Evolutionary conservation across 192 early-diverging fungal genomes (phyloP).

Genomic region (Mortierella hygrophila): DNA sequence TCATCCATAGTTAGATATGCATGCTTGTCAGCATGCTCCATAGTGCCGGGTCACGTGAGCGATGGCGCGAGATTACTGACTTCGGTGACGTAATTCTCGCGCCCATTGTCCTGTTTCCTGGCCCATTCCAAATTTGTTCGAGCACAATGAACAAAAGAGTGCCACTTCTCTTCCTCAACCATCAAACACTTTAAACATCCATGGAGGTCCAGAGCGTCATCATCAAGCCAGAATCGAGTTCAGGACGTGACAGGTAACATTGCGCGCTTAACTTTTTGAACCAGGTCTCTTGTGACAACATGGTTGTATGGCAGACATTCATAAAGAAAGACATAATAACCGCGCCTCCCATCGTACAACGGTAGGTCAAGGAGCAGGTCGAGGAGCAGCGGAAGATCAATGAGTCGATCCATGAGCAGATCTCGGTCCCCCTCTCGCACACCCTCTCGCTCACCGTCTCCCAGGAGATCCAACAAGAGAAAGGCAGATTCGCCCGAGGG

Average conservation of each 20-base stretch:
- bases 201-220: conserved; percentile 39
- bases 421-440: conserved; percentile 37
- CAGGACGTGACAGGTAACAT: conserved; percentile 9
- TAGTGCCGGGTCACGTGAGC: too few species aligned
- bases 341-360: conserved; percentile 14
- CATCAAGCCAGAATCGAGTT: conserved; percentile 5
- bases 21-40: too few species aligned
- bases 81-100: too few species aligned
- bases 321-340: conserved; percentile 2
- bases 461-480: conserved; percentile 27
- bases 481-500: conserved; percentile 27
- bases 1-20: too few species aligned
- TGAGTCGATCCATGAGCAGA: conserved; percentile 17
- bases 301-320: neutral
- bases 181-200: conserved; percentile 1
- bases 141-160: neutral
- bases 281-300: neutral
- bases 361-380: conserved; percentile 39
- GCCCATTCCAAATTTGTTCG: too few species aligned
- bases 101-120: too few species aligned
- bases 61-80: too few species aligned
- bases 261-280: neutral
- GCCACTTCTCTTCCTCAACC: neutral
- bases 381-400: conserved; percentile 30
- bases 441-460: conserved; percentile 35